Conservation (phyloP, 2,329 filamentous ascomycete genomes). For the Xylaria sp. region DNA sequence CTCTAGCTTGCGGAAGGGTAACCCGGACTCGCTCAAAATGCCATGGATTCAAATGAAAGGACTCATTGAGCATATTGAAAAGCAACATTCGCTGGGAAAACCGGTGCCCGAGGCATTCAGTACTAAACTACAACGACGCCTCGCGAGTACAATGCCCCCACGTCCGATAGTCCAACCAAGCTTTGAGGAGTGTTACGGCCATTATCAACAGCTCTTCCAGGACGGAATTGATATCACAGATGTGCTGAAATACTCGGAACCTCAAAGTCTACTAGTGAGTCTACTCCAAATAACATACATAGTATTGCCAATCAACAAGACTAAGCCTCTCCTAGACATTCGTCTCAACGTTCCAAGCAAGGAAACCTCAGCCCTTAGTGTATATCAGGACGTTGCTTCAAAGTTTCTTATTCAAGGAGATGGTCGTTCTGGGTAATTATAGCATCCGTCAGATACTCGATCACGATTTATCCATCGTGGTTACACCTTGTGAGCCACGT, state of each 20-base stretch:
- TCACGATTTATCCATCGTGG: conserved; percentile 76
- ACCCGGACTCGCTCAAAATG: conserved; percentile 50
- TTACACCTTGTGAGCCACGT: conserved; percentile 71
- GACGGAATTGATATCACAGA: conserved; percentile 72
- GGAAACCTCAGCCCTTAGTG: conserved; percentile 79
- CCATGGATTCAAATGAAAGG: conserved; percentile 55
- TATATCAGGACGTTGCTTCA: conserved; percentile 83
- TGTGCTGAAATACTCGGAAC: conserved; percentile 68
- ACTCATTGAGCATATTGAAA: conserved; percentile 58
- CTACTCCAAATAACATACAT: conserved; percentile 14
- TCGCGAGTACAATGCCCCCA: conserved; percentile 92
- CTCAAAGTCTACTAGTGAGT: conserved; percentile 70
- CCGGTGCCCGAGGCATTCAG: conserved; percentile 81
- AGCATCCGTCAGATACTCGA: conserved; percentile 76
- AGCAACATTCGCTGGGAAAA: conserved; percentile 64
- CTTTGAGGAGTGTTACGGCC: conserved; percentile 70
- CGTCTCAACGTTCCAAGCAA: conserved; percentile 72
- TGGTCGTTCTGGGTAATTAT: conserved; percentile 68
- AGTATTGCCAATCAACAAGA: conserved; percentile 15
- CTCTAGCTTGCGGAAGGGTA: conserved; percentile 45
- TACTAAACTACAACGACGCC: conserved; percentile 82
- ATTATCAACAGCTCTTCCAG: conserved; percentile 70
- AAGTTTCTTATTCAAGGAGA: conserved; percentile 72
- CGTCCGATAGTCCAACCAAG: conserved; percentile 81
- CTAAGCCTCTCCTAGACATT: conserved; percentile 62